Base-by-base conservation (phyloP, 495 filamentous ascomycete genomes). In the Zalerion maritima region DNA sequence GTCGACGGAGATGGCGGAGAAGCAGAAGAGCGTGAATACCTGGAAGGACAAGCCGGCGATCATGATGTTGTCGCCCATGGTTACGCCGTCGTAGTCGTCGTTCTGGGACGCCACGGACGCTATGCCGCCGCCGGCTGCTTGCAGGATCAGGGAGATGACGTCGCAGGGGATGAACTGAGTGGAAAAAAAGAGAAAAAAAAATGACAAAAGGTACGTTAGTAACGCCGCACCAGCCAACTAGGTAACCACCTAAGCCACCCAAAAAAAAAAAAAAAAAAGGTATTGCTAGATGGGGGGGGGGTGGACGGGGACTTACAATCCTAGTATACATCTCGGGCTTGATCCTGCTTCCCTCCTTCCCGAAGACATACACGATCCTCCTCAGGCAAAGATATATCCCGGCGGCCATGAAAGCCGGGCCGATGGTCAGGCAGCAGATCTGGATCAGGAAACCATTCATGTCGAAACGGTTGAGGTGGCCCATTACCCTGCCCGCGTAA, bases 51-150 rank as follows among this genome's bases (percentile, higher is more conserved):
- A 54, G 27, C 76, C 76, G 0, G 67, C 71, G 29, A 80, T 60
- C 69, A 81, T 76, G 50, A 75, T 67, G 45, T 75, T 52, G 43
- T 64, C 59, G n/a, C 77, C 76, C 0, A 36, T 41, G n/a, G n/a
- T n/a, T n/a, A n/a, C n/a, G n/a, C n/a, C n/a, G n/a, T n/a, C n/a
- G n/a, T n/a, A n/a, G 3, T 53, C 36, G 26, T 49, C 31, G 13
- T 47, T 33, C 35, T 61, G 49, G 2, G 60, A 60, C 6, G 61
- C 55, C 4, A 54, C 52, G 14, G 66, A 50, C 13, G 71, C 67
- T n/a, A 78, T 49, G 16, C 50, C 73, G 18, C 75, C 75, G 18
- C 75, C 76, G 7, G 51, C 47, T 24, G 69, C 70, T 51, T 81
- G 76, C 0, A 80, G 53, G 18, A 75, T 32, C 2, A 81, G 62